phyloP scores from a whole-genome alignment of 306 rosid species.

The Lablab purpureus region DNA sequence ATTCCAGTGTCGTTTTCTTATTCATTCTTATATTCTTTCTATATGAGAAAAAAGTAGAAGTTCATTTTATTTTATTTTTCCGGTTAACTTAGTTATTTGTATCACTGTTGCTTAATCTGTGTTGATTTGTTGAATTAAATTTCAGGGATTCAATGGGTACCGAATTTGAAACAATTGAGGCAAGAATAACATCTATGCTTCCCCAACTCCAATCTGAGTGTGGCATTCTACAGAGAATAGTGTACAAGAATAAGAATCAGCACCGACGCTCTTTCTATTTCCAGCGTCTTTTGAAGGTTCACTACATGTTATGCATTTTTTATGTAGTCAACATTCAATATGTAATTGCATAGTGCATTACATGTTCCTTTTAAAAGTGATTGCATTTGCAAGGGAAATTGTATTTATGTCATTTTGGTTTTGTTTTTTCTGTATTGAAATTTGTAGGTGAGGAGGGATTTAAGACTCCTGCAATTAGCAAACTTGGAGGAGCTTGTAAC shows the following conservation, averaged over 20 bases:
- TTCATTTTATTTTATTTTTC: not conserved
- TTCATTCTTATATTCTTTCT: too few species aligned
- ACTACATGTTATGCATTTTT: not conserved
- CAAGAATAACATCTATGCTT: constrained; percentile 64
- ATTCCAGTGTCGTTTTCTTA: too few species aligned
- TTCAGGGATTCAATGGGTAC: constrained; percentile 57
- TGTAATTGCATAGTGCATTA: constrained; percentile 31
- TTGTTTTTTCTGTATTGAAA: constrained; percentile 1
- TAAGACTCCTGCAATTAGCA: constrained; percentile 64
- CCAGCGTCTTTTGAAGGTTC: constrained; percentile 80
- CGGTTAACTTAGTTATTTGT: not conserved
- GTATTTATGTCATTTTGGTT: constrained; percentile 3
- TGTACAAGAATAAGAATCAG: constrained; percentile 92
- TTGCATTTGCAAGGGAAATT: not conserved
- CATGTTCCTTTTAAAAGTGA: not conserved
- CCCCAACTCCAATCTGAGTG: constrained; percentile 71
- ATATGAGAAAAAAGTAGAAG: too few species aligned
- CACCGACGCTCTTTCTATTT: constrained; percentile 85
- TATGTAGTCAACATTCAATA: not conserved
- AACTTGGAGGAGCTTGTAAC: constrained; percentile 76
- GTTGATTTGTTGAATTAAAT: constrained; percentile 12
- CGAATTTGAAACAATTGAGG: constrained; percentile 63
- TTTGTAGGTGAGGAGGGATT: constrained; percentile 81
- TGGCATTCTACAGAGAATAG: constrained; percentile 74
- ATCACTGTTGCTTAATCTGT: not conserved